Base-by-base conservation (phyloP, 345 rosid species). In the Citrus australasica region DNA sequence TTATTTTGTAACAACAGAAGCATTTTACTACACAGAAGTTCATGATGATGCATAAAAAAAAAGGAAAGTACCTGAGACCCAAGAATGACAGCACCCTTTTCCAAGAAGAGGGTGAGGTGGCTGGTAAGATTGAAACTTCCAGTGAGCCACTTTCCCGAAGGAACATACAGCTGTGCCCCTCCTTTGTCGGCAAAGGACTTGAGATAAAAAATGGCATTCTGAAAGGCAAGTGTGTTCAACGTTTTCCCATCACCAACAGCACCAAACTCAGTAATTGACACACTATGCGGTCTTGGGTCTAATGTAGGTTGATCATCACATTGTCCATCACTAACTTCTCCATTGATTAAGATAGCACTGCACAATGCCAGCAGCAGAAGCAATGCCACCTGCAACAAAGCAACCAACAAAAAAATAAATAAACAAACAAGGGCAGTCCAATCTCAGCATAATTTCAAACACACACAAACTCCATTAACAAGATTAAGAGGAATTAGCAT, bases 161-260 rank as follows among this genome's bases (percentile, higher is more conserved):
- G 97, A 61, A 95, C 92, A 58, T 95, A 95, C 35, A 95, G 97
- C 88, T 95, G 97, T 61, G 99, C 99, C 32, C 99, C 99, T 19
- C 99, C 99, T 82, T 95, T 95, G 78, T 95, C 98, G 0, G 98
- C 94, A 63, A 95, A 95, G 1, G 99, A 95, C 85, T 95, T 95
- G 33, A 92, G 92, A 80, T 93, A 95, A 87, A 95, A 95, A 73
- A 95, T 84, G 65, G 99, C 99, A 80, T 95, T 95, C 40, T 93
- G 97, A 76, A 95, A 93, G 38, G 99, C 96, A 60, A 95, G 70
- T 17, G 98, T 93, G 76, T 93, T 95, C 77, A 92, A 78, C 6
- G 89, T 81, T 82, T 91, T 93, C 40, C 98, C 93, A 37, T 95
- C 97, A 67, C 97, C 99, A 37, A 92, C 97, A 46, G 98, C 99